Evolutionary conservation across 192 early-diverging fungal genomes (phyloP).

Genomic region (Mortierella antarctica): DNA sequence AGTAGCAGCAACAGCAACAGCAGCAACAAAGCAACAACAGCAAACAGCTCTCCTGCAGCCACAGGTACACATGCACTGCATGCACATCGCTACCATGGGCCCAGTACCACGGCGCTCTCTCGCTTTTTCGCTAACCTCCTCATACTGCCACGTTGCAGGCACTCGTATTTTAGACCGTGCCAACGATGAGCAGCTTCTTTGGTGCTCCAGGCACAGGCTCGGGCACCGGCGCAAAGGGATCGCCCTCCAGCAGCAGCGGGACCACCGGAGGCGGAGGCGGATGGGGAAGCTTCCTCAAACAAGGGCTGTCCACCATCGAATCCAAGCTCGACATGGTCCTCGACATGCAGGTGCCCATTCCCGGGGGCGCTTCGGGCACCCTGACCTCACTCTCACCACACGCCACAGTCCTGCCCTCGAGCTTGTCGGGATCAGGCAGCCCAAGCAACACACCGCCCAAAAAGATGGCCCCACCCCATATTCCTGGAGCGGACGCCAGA

Average conservation of each 20-base stretch:
- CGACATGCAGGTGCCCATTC: conserved; percentile 65
- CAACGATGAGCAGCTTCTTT: conserved; percentile 43
- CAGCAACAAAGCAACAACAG: too few species aligned
- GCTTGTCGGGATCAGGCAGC: background rate
- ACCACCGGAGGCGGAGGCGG: conserved; percentile 12
- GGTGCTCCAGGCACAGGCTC: conserved; percentile 22
- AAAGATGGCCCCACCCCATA: background rate
- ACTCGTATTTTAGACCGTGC: too few species aligned
- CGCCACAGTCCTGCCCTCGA: conserved; percentile 24
- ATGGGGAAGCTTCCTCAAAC: conserved; percentile 79
- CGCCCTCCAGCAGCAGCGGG: conserved; percentile 6
- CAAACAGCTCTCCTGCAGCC: too few species aligned
- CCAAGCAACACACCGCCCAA: conserved; percentile 5
- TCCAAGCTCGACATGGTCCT: conserved; percentile 79
- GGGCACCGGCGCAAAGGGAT: conserved; percentile 24
- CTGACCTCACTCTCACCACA: conserved; percentile 37
- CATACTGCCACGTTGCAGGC: too few species aligned
- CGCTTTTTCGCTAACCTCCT: background rate
- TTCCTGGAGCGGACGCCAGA: background rate
- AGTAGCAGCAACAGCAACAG: too few species aligned
- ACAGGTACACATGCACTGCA: too few species aligned
- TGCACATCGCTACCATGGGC: too few species aligned
- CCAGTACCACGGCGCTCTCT: too few species aligned
- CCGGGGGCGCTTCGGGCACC: conserved; percentile 20
- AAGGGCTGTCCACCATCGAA: conserved; percentile 79